A percentile compares a stretch with the other conserved stretches of the same genome.
Evolutionary conservation across 352 stramenopile genomes (phyloP).

Genomic region (Thraustotheca clavata): DNA sequence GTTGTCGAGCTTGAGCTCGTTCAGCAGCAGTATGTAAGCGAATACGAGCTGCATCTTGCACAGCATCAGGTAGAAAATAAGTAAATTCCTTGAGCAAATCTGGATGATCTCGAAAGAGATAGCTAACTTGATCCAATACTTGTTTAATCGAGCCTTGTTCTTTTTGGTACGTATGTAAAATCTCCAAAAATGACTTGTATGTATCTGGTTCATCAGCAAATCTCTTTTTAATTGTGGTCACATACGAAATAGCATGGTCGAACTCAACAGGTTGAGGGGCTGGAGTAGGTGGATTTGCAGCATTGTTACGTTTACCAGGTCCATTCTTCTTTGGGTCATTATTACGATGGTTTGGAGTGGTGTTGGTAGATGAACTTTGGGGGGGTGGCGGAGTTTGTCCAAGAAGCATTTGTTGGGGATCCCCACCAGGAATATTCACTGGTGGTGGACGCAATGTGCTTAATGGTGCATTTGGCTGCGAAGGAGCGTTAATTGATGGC

Average conservation of each 20-base stretch:
- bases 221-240: conserved; percentile 98
- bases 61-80: conserved; percentile 98
- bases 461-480: neutral
- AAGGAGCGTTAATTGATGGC: neutral
- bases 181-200: conserved; percentile 99
- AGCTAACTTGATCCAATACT: conserved; percentile 95
- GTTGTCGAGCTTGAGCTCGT: conserved; percentile 88
- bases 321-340: conserved; percentile 17
- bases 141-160: conserved; percentile 98
- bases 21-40: conserved; percentile 91
- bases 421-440: neutral
- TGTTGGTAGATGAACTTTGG: conserved; percentile 25
- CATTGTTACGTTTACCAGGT: neutral
- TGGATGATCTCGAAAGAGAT: conserved; percentile 98
- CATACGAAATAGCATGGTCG: conserved; percentile 99
- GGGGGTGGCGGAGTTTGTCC: neutral
- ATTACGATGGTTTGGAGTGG: neutral
- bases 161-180: conserved; percentile 99
- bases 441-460: neutral
- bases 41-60: conserved; percentile 96
- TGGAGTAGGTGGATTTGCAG: conserved; percentile 13
- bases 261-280: conserved; percentile 94
- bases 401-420: neutral
- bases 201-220: conserved; percentile 96
- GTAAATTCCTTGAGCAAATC: conserved; percentile 99